phyloP scores from a whole-genome alignment of 169 alveolate species.

The Besnoitia besnoiti region DNA sequence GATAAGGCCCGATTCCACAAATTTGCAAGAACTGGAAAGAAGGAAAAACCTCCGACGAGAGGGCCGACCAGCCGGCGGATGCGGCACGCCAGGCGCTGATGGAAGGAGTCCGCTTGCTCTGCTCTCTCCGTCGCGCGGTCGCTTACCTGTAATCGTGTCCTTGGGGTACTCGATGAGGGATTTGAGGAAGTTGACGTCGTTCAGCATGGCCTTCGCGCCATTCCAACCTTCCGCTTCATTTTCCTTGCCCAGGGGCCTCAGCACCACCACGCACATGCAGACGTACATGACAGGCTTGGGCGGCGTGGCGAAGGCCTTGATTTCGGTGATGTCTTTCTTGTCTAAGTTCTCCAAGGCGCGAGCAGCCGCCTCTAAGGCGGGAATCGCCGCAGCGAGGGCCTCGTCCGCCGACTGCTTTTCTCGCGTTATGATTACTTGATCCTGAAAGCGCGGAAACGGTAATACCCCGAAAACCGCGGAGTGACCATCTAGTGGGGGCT shows the following conservation, averaged over 20 bases:
- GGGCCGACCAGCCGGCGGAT: background rate
- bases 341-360: slow-evolving; percentile 82
- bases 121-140: too few species aligned
- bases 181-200: slow-evolving; percentile 82
- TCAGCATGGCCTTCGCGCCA: slow-evolving; percentile 85
- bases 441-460: slow-evolving; percentile 48
- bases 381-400: slow-evolving; percentile 88
- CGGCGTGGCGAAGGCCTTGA: slow-evolving; percentile 86
- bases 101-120: background rate
- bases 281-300: slow-evolving; percentile 86
- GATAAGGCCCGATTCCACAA: too few species aligned
- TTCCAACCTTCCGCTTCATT: slow-evolving; percentile 89
- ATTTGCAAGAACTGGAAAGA: background rate
- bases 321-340: slow-evolving; percentile 84
- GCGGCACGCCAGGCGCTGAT: background rate
- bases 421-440: slow-evolving; percentile 71
- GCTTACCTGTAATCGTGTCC: slow-evolving; percentile 78
- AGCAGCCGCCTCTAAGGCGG: slow-evolving; percentile 89
- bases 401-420: slow-evolving; percentile 87
- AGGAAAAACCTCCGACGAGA: background rate
- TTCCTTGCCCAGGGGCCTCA: slow-evolving; percentile 86
- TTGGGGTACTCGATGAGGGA: slow-evolving; percentile 79
- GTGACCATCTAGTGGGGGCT: too few species aligned
- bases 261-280: slow-evolving; percentile 80
- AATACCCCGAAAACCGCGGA: too few species aligned